Evolutionary conservation across 768 basidiomycete genomes (phyloP), one percentile per base, ranked within the genome.

Genomic region (Boletus tomentosulus): DNA sequence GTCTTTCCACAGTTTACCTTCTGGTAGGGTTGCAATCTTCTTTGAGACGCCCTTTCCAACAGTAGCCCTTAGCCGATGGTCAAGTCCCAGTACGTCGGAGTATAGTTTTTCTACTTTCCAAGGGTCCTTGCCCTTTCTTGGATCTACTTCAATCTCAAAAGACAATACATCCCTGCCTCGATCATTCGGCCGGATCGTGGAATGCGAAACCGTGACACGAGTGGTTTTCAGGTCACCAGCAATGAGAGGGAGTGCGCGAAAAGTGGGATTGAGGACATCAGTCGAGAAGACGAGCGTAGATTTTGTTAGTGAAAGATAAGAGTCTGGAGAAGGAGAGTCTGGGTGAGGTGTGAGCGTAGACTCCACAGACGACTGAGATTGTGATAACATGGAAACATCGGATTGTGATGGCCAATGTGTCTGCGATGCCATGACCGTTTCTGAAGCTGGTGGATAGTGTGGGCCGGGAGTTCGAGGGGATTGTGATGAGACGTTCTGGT

Each of bases 101-200:
- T 93, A 97, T 72, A 92, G 76, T 73, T 99, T 99, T 73, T 97
- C 92, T 13, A 99, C 82, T 64, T 79, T 87, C 82, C 90, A 92
- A 0, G 78, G 71, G 19, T 85, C 84, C 63, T 91, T 91, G 16
- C 81, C 81, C 54, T 79, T 76, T 3, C 84, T 82, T 10, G 88
- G 87, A 57, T 84, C 77, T 28, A 98, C 86, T 46, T 74, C 72
- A 48, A 98, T 82, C 57, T 92, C 75, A 70, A 98, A 98, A 8
- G 87, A 92, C 39, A 98, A 74, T 2, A 95, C 90, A 62, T 98
- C 96, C 68, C 92, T 93, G 48, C 92, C 91, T 48, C 86, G 80
- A 56, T 96, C 90, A 63, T 96, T 98, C 6, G 92, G 84, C 16
- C 85, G 82, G 52, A 98, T 92, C 46, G 87, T 84, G 12, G 91